These are phyloP conservation scores for Penicillium cosmopolitanum DNA, from an alignment of 495 filamentous ascomycete species.

Conservation along the genomic window DNA sequence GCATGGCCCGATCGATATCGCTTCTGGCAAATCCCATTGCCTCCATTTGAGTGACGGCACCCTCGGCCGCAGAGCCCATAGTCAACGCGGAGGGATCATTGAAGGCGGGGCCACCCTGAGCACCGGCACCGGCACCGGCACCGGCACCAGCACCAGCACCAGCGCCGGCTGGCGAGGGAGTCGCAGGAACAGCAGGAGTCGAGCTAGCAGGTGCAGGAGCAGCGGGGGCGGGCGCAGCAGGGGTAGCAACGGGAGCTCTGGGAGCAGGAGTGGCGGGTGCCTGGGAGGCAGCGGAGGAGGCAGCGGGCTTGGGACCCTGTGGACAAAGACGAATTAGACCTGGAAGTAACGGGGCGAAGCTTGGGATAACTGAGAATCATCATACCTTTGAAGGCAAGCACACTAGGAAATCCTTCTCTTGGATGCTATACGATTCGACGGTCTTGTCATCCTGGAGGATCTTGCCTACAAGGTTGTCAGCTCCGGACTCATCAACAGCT, in stretches of 20 bases:
- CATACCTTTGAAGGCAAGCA: slow-evolving; percentile 94
- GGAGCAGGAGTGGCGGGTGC: slow-evolving; percentile 62
- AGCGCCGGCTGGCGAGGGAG: slow-evolving; percentile 70
- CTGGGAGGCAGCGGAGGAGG: slow-evolving; percentile 51
- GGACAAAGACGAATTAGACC: slow-evolving; percentile 18
- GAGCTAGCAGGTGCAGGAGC: slow-evolving; percentile 58
- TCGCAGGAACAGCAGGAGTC: slow-evolving; percentile 64
- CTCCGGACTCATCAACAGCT: neutral
- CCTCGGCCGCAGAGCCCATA: slow-evolving; percentile 79
- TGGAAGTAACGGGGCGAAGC: neutral
- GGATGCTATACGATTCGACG: slow-evolving; percentile 93
- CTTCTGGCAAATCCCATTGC: slow-evolving; percentile 89
- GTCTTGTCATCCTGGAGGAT: slow-evolving; percentile 97
- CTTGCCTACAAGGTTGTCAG: slow-evolving; percentile 66
- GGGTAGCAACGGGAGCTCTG: slow-evolving; percentile 48
- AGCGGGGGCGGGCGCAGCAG: slow-evolving; percentile 68
- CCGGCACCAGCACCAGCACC: slow-evolving; percentile 53
- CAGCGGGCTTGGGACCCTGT: slow-evolving; percentile 68
- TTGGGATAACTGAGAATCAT: neutral
- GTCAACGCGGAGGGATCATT: slow-evolving; percentile 79
- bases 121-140: slow-evolving; percentile 58
- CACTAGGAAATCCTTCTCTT: slow-evolving; percentile 98
- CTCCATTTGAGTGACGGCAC: slow-evolving; percentile 94
- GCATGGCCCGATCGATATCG: slow-evolving; percentile 90
- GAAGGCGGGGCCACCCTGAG: slow-evolving; percentile 54